phyloP scores from a whole-genome alignment of 257 asterid species.

The Fraxinus quadrangulata region DNA sequence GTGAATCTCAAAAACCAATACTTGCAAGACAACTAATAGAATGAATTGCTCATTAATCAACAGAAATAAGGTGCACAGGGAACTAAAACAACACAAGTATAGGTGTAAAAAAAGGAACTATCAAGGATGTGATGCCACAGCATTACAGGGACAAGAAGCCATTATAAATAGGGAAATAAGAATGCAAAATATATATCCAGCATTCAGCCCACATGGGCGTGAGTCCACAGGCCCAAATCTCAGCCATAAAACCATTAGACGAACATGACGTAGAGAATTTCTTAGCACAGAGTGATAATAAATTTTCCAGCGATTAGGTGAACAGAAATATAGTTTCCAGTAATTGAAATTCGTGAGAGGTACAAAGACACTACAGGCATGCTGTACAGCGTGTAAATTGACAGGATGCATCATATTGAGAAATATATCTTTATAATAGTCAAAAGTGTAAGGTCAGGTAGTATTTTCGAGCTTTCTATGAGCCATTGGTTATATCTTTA shows the following conservation, averaged over 20 bases:
- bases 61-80: conserved; percentile 14
- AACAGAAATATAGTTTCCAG: background rate
- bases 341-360: conserved; percentile 4
- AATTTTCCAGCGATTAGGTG: conserved; percentile 8
- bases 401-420: conserved; percentile 1
- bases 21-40: conserved; percentile 19
- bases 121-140: conserved; percentile 7
- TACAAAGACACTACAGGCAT: conserved; percentile 17
- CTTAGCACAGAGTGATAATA: background rate
- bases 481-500: conserved; percentile 12
- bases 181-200: conserved; percentile 8
- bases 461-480: conserved; percentile 16
- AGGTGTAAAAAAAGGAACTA: background rate
- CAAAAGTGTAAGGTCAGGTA: conserved; percentile 2
- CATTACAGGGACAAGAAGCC: conserved; percentile 22
- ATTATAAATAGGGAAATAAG: conserved; percentile 7
- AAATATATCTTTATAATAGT: conserved; percentile 8
- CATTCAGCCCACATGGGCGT: conserved; percentile 1
- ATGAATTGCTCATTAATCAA: conserved; percentile 16
- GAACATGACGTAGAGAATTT: background rate
- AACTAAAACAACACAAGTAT: conserved; percentile 13
- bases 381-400: background rate
- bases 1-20: conserved; percentile 8
- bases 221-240: conserved; percentile 1
- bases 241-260: background rate